Conservation (phyloP, 441 rosid genomes). For the Viola pubescens region DNA sequence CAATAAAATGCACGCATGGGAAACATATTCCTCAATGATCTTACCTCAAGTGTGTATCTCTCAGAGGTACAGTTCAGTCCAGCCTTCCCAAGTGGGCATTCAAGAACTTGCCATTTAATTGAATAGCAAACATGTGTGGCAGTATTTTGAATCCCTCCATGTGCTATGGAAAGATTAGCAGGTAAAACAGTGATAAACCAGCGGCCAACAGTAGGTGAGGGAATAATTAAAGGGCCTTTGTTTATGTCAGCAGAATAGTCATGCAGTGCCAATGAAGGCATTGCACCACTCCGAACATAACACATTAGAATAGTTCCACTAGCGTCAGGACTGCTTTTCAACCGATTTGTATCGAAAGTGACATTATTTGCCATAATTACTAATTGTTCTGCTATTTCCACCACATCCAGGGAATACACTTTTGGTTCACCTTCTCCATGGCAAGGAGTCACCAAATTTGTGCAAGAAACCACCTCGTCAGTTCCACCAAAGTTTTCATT, state of each 20-base stretch:
- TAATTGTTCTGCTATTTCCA: constrained; percentile 51
- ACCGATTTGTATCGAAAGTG: constrained; percentile 21
- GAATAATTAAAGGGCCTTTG: constrained; percentile 51
- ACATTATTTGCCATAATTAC: constrained; percentile 39
- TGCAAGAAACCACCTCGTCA: constrained; percentile 48
- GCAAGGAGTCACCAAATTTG: constrained; percentile 42
- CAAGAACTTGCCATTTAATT: constrained; percentile 45
- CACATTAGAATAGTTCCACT: constrained; percentile 44
- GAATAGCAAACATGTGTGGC: constrained; percentile 57
- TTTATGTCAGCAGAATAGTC: constrained; percentile 64
- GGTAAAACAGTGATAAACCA: constrained; percentile 65
- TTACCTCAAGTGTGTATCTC: constrained; percentile 69
- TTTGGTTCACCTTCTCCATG: constrained; percentile 45
- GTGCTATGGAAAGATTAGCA: constrained; percentile 37
- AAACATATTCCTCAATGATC: constrained; percentile 2
- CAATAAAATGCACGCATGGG: neutral
- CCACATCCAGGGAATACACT: constrained; percentile 57
- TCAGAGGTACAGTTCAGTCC: constrained; percentile 65
- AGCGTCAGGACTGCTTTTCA: constrained; percentile 21
- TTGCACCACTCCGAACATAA: constrained; percentile 70
- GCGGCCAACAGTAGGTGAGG: constrained; percentile 62
- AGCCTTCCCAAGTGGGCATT: constrained; percentile 72
- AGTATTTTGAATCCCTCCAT: constrained; percentile 27
- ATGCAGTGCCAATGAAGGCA: constrained; percentile 53
- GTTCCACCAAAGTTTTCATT: constrained; percentile 16